A percentile compares a stretch with the other conserved stretches of the same genome.
Conservation (phyloP, 148 eudicot species). For the Chenopodium berlandieri region DNA sequence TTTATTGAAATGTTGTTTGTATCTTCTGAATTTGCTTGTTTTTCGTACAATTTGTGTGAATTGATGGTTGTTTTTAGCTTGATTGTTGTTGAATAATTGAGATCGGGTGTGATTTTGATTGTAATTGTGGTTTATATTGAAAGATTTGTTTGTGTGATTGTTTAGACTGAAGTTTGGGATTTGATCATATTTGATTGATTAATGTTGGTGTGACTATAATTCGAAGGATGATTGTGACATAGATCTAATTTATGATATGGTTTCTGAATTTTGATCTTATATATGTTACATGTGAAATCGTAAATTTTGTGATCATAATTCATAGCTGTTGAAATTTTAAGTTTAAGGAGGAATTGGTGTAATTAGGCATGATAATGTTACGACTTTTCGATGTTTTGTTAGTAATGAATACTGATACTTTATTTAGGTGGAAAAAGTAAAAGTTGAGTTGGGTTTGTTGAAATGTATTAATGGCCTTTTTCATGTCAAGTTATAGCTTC, state of each 20-base stretch:
- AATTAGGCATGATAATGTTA: background rate
- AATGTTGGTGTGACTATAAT: background rate
- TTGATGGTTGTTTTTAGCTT: background rate
- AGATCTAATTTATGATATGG: slow-evolving; percentile 7
- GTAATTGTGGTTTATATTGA: background rate
- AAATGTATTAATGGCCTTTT: background rate
- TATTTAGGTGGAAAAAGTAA: background rate
- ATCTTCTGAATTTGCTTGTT: background rate
- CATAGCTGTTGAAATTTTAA: background rate
- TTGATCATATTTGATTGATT: background rate
- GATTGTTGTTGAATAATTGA: background rate
- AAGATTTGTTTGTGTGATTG: background rate
- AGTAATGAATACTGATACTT: background rate
- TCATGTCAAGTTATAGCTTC: background rate
- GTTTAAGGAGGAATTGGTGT: background rate
- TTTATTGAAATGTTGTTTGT: background rate
- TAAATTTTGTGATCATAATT: background rate
- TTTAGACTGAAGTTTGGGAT: background rate
- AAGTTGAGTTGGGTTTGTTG: background rate
- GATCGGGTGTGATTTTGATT: background rate
- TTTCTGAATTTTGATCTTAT: background rate
- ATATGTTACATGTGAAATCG: background rate
- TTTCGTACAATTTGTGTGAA: background rate
- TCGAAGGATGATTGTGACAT: background rate
- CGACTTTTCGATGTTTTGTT: background rate